These are phyloP conservation scores for Nannochloropsis gaditana DNA, from an alignment of 108 stramenopile genomes.

Conservation along the genomic window DNA sequence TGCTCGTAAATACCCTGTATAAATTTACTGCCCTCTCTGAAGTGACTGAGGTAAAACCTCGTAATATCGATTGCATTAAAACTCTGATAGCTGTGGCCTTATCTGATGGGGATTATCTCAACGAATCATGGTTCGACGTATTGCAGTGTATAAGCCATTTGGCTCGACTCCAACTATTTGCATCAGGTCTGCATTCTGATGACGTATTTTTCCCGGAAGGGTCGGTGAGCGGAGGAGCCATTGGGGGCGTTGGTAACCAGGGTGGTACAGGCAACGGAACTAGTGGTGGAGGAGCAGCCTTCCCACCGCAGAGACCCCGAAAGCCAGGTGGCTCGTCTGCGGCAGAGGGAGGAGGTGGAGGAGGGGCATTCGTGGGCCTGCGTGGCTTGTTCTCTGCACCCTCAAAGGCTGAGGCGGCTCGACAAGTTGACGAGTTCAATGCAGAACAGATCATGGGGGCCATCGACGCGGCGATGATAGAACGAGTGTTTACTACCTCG, in stretches of 20 bases:
- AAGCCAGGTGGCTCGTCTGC: constrained; percentile 24
- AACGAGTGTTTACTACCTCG: constrained; percentile 73
- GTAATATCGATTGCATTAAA: constrained; percentile 79
- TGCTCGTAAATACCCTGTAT: constrained; percentile 76
- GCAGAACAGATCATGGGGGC: constrained; percentile 60
- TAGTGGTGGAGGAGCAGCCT: constrained; percentile 12
- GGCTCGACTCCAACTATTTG: constrained; percentile 60
- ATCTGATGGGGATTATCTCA: constrained; percentile 80
- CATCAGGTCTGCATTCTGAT: constrained; percentile 64
- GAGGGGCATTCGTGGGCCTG: constrained; percentile 32
- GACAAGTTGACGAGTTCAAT: constrained; percentile 64
- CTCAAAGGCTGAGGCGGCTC: constrained; percentile 28
- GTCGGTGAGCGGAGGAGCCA: not conserved
- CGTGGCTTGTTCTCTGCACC: constrained; percentile 33
- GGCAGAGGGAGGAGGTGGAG: constrained; percentile 15
- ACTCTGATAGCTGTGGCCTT: constrained; percentile 72
- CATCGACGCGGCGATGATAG: constrained; percentile 67
- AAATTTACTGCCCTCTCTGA: constrained; percentile 74
- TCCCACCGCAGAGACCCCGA: constrained; percentile 21
- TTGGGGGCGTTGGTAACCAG: not conserved
- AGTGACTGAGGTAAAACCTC: constrained; percentile 69
- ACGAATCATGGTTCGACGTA: constrained; percentile 79
- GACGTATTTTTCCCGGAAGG: constrained; percentile 67
- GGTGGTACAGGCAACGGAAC: constrained; percentile 24
- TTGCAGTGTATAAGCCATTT: constrained; percentile 82